Evolutionary conservation across 768 basidiomycete genomes (phyloP), one percentile per base, ranked within the genome.

Genomic region (Omphalotus guepiniiformis): DNA sequence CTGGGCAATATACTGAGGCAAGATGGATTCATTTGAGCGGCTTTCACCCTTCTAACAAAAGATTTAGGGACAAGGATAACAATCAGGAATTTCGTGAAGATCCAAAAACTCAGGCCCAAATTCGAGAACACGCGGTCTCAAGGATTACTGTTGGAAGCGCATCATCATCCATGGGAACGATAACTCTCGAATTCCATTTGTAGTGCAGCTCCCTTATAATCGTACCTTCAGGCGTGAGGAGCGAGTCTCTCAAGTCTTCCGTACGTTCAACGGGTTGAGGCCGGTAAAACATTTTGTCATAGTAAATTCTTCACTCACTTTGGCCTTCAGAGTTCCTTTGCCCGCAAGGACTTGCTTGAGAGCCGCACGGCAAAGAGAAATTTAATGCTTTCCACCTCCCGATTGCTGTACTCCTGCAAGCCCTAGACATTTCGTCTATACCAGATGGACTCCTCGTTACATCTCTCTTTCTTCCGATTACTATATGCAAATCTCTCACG

Each of bases 1-100:
- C 94, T n/a, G 96, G 96, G 6, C 96, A 99, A 64, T 99, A 99
- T 62, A 88, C 93, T 0, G 91, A 97, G 79, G 93, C 89, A 47
- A 57, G 71, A 15, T n/a, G 19, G 59, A 35, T 35, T 7, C 26
- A 38, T 23, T n/a, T n/a, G n/a, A n/a, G n/a, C n/a, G n/a, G n/a
- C n/a, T n/a, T n/a, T n/a, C 11, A 37, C 36, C 23, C 2, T 3
- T 28, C 21, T 19, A 26, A 29, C 6, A 11, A 16, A 8, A 19
- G 18, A 22, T 18, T 23, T 30, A 58, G 96, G 93, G 93, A 98
- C 61, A 93, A 94, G 64, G 95, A 99, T 64, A 90, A 76, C 57
- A 92, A 92, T 61, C 86, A 88, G 56, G n/a, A 85, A 88, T 55
- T 96, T 98, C 57, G 77, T 90, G 49, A 81, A 88, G 53, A 93